Evolutionary conservation across 169 alveolate species (phyloP).

Genomic region (Cryptosporidium ubiquitum): DNA sequence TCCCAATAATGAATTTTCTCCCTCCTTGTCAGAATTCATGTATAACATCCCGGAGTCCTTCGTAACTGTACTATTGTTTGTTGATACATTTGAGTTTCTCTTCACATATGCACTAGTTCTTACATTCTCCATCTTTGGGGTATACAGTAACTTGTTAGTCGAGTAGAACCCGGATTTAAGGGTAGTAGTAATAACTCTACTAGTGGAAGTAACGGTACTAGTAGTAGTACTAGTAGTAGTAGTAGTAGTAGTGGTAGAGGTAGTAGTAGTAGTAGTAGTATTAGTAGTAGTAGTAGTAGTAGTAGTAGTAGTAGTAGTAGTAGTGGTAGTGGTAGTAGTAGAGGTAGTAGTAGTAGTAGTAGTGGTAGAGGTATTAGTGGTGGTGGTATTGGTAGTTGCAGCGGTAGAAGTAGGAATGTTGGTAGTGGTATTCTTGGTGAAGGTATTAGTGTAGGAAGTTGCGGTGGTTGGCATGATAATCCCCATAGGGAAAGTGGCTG

Average conservation of each 20-base stretch:
- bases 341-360: constrained; percentile 20
- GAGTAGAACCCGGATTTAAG: neutral
- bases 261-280: neutral
- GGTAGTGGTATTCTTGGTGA: neutral
- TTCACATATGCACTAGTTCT: constrained; percentile 39
- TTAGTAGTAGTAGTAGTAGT: neutral
- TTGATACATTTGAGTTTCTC: neutral
- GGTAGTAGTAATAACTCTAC: neutral
- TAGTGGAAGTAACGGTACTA: neutral
- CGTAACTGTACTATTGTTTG: neutral
- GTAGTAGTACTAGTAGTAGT: neutral
- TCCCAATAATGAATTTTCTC: constrained; percentile 46
- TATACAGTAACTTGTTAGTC: neutral
- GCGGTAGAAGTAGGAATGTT: neutral
- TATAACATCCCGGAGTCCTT: neutral
- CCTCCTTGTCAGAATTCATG: neutral
- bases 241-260: neutral
- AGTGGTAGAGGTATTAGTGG: constrained; percentile 3
- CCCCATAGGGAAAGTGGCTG: neutral
- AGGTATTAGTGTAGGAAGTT: neutral
- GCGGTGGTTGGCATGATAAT: neutral
- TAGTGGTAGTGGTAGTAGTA: constrained; percentile 5
- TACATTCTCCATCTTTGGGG: constrained; percentile 33
- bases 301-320: neutral
- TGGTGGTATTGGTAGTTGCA: neutral